Evolutionary conservation across 1,284 basidiomycete species (phyloP).

Genomic region (Melampsora abietis-canadensis): DNA sequence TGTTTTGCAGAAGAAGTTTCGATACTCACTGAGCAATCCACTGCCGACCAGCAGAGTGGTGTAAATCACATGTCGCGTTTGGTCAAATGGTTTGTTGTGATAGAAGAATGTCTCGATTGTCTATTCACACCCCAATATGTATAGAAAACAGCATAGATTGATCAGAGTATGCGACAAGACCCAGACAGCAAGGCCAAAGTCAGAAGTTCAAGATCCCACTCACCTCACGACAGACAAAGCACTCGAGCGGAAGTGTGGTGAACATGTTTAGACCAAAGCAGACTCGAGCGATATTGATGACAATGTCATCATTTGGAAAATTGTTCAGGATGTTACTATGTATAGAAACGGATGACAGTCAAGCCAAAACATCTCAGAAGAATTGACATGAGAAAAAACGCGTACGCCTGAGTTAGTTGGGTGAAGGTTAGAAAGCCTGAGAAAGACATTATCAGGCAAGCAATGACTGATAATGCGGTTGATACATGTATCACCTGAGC

Average conservation of each 20-base stretch:
- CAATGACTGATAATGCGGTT: constrained; percentile 72
- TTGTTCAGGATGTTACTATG: constrained; percentile 87
- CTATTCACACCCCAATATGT: constrained; percentile 54
- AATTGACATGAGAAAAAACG: neutral
- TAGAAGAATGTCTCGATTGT: constrained; percentile 92
- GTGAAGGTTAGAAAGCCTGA: constrained; percentile 91
- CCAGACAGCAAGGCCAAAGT: constrained; percentile 40
- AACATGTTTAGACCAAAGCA: constrained; percentile 99
- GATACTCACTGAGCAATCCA: constrained; percentile 71
- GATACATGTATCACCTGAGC: constrained; percentile 88
- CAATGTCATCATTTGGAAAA: constrained; percentile 68
- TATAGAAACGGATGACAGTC: constrained; percentile 21
- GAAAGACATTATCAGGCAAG: constrained; percentile 79
- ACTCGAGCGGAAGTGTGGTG: constrained; percentile 85
- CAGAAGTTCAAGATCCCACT: constrained; percentile 48
- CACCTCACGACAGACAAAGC: constrained; percentile 91
- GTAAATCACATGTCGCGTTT: constrained; percentile 82
- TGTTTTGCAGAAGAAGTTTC: neutral
- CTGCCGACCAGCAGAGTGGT: constrained; percentile 78
- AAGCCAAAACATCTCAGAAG: neutral
- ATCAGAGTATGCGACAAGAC: neutral
- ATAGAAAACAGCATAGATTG: constrained; percentile 44
- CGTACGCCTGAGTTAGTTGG: constrained; percentile 70
- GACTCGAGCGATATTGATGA: constrained; percentile 90
- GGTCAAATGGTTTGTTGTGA: constrained; percentile 72